Base-by-base conservation (phyloP, 1,139 yeast genomes). In the Debaryomycetaceae sp. region DNA sequence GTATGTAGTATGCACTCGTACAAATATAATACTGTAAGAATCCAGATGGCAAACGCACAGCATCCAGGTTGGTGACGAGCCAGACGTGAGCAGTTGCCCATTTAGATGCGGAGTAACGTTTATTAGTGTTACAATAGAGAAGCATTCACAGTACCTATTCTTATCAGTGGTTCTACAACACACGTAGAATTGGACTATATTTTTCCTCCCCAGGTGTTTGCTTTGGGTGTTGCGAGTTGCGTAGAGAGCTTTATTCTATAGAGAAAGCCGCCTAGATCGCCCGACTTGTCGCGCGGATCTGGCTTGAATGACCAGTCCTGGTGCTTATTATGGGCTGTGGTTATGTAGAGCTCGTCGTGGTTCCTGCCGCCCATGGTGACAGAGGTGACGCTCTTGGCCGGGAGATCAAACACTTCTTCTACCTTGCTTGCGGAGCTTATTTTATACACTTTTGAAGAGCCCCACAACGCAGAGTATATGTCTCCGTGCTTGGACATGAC, bases 391-490 rank as follows among this genome's bases (percentile, higher is more conserved):
- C 83, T 70, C 42, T 74, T 57, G 0, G 85, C 84, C 1, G 96
- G 96, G 41, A 90, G 58, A 8, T 60, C 48, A 57, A 73, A 78
- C 48, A 74, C 76, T 52, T 77, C 76, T 20, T 81, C 61, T 27
- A 85, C 59, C 42, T 72, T 58, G 1, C 91, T 93, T 0, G 60
- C 47, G 7, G 72, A 44, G 48, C 78, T 70, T 47, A 80, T 70
- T 53, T 80, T 80, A 36, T 80, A 71, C 8, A 90, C 81, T 22
- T 77, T 62, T 35, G 72, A 62, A 1, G 85, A 75, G 34, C 82
- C 75, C 79, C 85, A 90, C 7, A 87, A 78, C 0, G 95, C 87
- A 2, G 83, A 68, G 67, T 80, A 87, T 35, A 91, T 61, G 45
- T 80, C 74, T n/a, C 84, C 87, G 40, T 79, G 74, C 7, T 65